Evolutionary conservation across 495 filamentous ascomycete species (phyloP), one percentile per base, ranked within the genome.

Genomic region (Aspergillus asperescens): DNA sequence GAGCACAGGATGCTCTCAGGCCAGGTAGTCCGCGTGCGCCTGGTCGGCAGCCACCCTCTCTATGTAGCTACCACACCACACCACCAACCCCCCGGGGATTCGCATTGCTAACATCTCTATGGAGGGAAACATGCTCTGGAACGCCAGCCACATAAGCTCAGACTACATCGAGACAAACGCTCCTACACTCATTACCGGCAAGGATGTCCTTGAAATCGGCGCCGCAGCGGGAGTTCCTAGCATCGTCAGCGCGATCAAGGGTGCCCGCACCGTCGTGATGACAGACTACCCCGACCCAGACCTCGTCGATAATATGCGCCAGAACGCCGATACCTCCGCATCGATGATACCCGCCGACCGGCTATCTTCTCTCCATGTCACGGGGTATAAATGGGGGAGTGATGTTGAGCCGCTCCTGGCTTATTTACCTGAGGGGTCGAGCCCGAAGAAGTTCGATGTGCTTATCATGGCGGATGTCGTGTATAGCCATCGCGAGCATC

Each of bases 231-330:
- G 91, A 1, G 77, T 96, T 3, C 91, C 91, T 1, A 85, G 82
- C 58, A 79, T 97, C 20, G 83, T 93, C 12, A 83, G 81, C 55
- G 85, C 83, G 0, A 68, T 83, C n/a, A 69, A 81, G 18, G 89
- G 86, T 5, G 90, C 91, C 4, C 64, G 65, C 44, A 71, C 71
- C 23, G 84, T 87, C 10, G 86, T 96, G 1, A 82, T 92, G 46
- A 95, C 91, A 23, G 92, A 97, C 61, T 97, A 88, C 62, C 87
- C 89, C 1, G 91, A 96, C 60, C 74, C 76, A 18, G 89, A 93
- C 16, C 70, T 97, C 2, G 73, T 97, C 5, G 67, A 76, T 0
- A 95, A 88, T 55, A 80, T 97, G 64, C 72, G 75, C 56, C 68
- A 75, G 50, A 97, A 97, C 59, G 81, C 95, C 42, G 62, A 71